Evolutionary conservation across 176 grass and related monocot species (phyloP).

Genomic region (Tillandsia fasciculata): DNA sequence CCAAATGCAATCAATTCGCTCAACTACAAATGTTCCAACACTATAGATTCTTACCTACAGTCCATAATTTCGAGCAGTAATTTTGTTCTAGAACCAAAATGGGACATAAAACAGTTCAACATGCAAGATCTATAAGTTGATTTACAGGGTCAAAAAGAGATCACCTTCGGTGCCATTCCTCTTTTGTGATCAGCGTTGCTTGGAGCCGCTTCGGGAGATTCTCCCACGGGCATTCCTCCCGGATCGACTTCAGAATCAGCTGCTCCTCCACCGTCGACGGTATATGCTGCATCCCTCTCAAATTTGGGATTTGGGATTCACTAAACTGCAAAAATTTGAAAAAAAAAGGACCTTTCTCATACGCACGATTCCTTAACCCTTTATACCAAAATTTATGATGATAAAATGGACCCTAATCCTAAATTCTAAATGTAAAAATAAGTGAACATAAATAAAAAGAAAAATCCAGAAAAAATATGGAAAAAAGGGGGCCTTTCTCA

Average conservation of each 20-base stretch:
- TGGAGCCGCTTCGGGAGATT: constrained; percentile 85
- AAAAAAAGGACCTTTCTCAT: not conserved
- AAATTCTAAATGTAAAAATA: too few species aligned
- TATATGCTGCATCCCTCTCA: constrained; percentile 22
- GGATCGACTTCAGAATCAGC: constrained; percentile 78
- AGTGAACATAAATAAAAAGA: too few species aligned
- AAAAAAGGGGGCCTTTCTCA: too few species aligned
- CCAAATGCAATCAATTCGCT: too few species aligned
- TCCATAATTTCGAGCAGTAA: not conserved
- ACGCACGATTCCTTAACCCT: too few species aligned
- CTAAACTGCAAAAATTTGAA: not conserved
- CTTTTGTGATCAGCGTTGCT: constrained; percentile 50
- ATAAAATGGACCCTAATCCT: too few species aligned
- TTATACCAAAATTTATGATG: too few species aligned
- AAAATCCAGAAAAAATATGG: too few species aligned
- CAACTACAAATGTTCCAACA: too few species aligned
- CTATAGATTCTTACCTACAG: not conserved
- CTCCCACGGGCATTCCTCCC: constrained; percentile 82
- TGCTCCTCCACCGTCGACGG: constrained; percentile 72
- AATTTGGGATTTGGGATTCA: not conserved
- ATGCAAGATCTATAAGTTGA: not conserved
- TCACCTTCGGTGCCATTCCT: constrained; percentile 89
- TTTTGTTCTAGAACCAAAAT: not conserved
- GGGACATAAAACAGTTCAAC: not conserved
- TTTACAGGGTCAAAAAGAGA: not conserved